Conservation (phyloP, 176 grass and related monocot species). For the Phoenix dactylifera region DNA sequence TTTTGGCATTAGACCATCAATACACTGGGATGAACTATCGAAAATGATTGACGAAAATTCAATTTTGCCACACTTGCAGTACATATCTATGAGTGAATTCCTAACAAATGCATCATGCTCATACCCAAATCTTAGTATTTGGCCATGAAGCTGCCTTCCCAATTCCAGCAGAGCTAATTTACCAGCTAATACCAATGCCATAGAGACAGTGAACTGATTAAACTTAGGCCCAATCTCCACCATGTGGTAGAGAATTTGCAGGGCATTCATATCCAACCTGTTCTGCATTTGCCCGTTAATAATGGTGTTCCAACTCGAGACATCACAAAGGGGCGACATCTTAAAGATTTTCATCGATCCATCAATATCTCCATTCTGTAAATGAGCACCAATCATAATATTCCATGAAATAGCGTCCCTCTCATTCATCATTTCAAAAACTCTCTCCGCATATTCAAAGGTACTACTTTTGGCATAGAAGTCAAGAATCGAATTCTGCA, state of each 20-base stretch:
- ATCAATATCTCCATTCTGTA: conserved; percentile 26
- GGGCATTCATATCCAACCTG: conserved; percentile 15
- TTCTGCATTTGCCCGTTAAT: conserved; percentile 38
- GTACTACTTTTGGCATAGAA: conserved; percentile 44
- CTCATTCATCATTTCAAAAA: conserved; percentile 24
- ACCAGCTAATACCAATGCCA: conserved; percentile 31
- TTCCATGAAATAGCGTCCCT: conserved; percentile 43
- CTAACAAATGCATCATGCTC: conserved; percentile 29
- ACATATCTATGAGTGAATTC: conserved; percentile 66
- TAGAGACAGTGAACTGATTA: conserved; percentile 51
- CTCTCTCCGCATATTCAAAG: conserved; percentile 1
- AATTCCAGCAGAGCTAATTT: conserved; percentile 34
- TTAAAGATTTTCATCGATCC: conserved; percentile 31
- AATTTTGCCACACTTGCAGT: conserved; percentile 49
- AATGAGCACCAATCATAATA: conserved; percentile 30
- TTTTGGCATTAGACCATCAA: neutral
- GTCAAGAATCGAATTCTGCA: conserved; percentile 39
- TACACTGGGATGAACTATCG: conserved; percentile 12
- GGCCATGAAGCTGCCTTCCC: conserved; percentile 49
- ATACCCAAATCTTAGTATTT: conserved; percentile 23
- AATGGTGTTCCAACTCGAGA: conserved; percentile 56
- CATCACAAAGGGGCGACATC: conserved; percentile 26
- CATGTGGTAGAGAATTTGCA: conserved; percentile 30
- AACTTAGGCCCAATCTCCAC: conserved; percentile 23
- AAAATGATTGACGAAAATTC: conserved; percentile 33